A percentile compares a stretch with the other conserved stretches of the same genome.
These are phyloP conservation scores for Nemania serpens DNA, from an alignment of 2,329 filamentous ascomycete species.

Conservation along the genomic window DNA sequence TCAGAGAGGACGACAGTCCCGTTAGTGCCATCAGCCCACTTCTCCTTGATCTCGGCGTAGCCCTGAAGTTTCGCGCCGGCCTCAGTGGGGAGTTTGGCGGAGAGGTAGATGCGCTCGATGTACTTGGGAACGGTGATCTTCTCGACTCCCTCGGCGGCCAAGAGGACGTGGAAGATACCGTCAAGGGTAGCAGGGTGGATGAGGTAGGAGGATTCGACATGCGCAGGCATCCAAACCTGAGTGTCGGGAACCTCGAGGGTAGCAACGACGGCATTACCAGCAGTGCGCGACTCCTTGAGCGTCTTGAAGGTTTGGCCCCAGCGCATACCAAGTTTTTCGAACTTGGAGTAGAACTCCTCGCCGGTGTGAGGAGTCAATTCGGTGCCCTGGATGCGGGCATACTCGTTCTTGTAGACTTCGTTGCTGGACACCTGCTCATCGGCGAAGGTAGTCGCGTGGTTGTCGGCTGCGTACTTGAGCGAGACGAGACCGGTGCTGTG, in stretches of 20 bases:
- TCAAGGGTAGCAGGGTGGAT: conserved; percentile 37
- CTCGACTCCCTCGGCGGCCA: conserved; percentile 35
- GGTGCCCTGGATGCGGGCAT: conserved; percentile 29
- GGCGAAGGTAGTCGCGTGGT: conserved; percentile 30
- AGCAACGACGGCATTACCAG: conserved; percentile 30
- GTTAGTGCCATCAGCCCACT: conserved; percentile 37
- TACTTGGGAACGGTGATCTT: conserved; percentile 38
- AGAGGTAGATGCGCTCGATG: conserved; percentile 38
- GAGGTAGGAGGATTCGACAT: conserved; percentile 35
- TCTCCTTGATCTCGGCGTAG: conserved; percentile 38
- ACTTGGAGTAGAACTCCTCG: conserved; percentile 37
- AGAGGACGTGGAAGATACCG: conserved; percentile 37
- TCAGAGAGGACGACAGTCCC: conserved; percentile 38
- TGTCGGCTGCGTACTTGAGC: conserved; percentile 35
- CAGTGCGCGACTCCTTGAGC: conserved; percentile 29
- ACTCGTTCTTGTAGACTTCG: conserved; percentile 34
- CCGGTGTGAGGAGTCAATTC: conserved; percentile 29
- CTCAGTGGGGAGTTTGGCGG: conserved; percentile 34
- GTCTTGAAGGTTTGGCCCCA: conserved; percentile 37
- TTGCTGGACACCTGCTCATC: conserved; percentile 33
- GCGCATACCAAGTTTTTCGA: conserved; percentile 36
- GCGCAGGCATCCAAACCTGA: conserved; percentile 34
- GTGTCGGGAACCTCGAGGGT: conserved; percentile 37
- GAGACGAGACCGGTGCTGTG: conserved; percentile 39
- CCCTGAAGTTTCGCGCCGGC: conserved; percentile 33